These are phyloP conservation scores for Glycine latifolia DNA, from an alignment of 306 rosid species.

Conservation along the genomic window DNA sequence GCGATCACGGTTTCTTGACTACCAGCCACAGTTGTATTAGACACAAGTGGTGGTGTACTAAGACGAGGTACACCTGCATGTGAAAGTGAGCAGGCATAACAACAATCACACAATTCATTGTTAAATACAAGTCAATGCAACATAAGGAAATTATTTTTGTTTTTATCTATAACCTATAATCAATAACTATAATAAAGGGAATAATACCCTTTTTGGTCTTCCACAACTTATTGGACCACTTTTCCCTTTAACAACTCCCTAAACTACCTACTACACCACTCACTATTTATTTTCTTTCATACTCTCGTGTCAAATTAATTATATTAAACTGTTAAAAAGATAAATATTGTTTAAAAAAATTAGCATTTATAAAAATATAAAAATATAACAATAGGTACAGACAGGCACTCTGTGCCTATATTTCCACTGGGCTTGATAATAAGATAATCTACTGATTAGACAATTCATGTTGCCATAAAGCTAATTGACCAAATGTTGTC, in stretches of 20 bases:
- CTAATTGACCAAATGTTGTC: conserved; percentile 19
- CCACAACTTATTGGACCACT: neutral
- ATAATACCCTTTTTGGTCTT: neutral
- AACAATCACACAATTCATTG: conserved; percentile 24
- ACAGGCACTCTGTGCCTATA: neutral
- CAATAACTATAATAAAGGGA: neutral
- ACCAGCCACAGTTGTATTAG: conserved; percentile 60
- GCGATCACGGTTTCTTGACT: conserved; percentile 68
- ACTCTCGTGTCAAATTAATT: neutral
- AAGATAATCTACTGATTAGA: conserved; percentile 36
- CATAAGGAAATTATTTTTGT: conserved; percentile 22
- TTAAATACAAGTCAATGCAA: conserved; percentile 33
- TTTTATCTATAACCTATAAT: neutral
- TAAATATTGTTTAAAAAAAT: too few relatives aligned
- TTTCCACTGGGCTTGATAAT: conserved; percentile 27
- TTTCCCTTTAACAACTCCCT: neutral
- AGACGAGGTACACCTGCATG: conserved; percentile 98
- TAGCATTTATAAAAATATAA: neutral
- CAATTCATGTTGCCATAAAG: conserved; percentile 7
- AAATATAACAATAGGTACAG: neutral
- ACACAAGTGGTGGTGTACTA: conserved; percentile 91
- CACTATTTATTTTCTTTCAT: neutral
- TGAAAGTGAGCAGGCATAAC: conserved; percentile 39
- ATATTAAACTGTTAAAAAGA: neutral
- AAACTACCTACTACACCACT: neutral